phyloP scores from a whole-genome alignment of 331 rosid genomes.

The Malus hybrid region DNA sequence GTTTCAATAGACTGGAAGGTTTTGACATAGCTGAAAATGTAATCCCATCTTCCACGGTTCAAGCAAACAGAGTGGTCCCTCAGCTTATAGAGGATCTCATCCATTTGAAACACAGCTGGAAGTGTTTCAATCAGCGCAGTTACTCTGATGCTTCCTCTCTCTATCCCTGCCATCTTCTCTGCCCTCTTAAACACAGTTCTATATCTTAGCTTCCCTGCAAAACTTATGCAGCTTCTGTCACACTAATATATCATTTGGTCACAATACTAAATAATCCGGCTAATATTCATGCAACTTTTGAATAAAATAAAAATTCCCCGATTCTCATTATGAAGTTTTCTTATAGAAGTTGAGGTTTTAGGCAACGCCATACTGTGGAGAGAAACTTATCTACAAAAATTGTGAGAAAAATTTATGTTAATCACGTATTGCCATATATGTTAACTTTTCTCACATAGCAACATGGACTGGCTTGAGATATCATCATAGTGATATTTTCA shows the following conservation, averaged over 20 bases:
- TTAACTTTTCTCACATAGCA: no score
- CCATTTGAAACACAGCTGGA: conserved; percentile 89
- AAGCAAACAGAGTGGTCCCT: conserved; percentile 81
- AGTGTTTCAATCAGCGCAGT: conserved; percentile 87
- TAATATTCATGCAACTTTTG: not conserved
- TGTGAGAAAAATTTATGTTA: no score
- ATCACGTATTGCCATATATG: no score
- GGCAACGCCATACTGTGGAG: no score
- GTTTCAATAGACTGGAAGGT: conserved; percentile 57
- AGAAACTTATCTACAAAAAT: no score
- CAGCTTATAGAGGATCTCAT: conserved; percentile 78
- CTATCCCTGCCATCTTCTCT: conserved; percentile 63
- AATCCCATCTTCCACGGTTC: conserved; percentile 96
- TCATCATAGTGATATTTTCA: no score
- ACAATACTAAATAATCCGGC: not conserved
- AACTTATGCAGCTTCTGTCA: not conserved
- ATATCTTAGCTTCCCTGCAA: conserved; percentile 81
- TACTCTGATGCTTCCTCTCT: conserved; percentile 83
- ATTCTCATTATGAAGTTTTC: no score
- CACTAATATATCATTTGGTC: no score
- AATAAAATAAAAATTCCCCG: no score
- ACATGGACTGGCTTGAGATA: no score
- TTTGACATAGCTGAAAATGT: conserved; percentile 90
- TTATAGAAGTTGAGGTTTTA: no score
- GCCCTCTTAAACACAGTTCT: conserved; percentile 86